Evolutionary conservation across 2,329 filamentous ascomycete species (phyloP).

Genomic region (Fusarium sp.): DNA sequence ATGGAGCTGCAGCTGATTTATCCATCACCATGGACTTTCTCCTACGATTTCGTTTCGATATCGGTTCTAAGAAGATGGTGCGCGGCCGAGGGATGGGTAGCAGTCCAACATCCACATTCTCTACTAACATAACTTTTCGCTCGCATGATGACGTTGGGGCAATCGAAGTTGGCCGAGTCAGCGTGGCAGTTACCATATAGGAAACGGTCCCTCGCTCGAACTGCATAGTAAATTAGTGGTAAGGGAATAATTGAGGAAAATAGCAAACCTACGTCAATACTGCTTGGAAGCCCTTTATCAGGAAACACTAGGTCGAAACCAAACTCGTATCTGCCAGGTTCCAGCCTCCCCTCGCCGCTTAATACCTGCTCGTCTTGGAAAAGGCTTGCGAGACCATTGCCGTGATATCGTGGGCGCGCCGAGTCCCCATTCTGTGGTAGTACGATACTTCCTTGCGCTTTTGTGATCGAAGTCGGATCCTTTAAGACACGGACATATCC

Average conservation of each 20-base stretch:
- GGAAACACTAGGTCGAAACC: slow-evolving; percentile 79
- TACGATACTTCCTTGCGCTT: slow-evolving; percentile 57
- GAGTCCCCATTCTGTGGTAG: slow-evolving; percentile 51
- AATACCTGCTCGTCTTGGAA: slow-evolving; percentile 85
- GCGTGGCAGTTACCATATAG: slow-evolving; percentile 88
- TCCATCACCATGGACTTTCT: slow-evolving; percentile 64
- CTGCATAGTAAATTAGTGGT: slow-evolving; percentile 56
- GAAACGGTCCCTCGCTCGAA: slow-evolving; percentile 95
- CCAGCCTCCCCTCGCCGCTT: slow-evolving; percentile 79
- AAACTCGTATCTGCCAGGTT: slow-evolving; percentile 81
- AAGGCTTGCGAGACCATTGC: slow-evolving; percentile 80
- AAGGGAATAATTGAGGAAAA: not conserved
- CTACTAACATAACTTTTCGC: slow-evolving; percentile 79
- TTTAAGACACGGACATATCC: slow-evolving; percentile 84
- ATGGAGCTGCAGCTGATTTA: slow-evolving; percentile 53
- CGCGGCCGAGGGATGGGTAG: slow-evolving; percentile 79
- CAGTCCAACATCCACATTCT: slow-evolving; percentile 84
- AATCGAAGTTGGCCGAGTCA: slow-evolving; percentile 90
- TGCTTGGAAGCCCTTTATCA: slow-evolving; percentile 78
- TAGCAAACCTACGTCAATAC: slow-evolving; percentile 80
- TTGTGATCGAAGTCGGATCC: slow-evolving; percentile 67
- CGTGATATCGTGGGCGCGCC: slow-evolving; percentile 67
- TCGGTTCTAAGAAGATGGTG: slow-evolving; percentile 86
- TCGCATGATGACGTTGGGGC: slow-evolving; percentile 82
- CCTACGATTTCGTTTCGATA: slow-evolving; percentile 74